Percentiles rank a stretch among this genome's conserved stretches.
Evolutionary conservation across 768 basidiomycete genomes (phyloP).

Genomic region (Mycena latifolia): DNA sequence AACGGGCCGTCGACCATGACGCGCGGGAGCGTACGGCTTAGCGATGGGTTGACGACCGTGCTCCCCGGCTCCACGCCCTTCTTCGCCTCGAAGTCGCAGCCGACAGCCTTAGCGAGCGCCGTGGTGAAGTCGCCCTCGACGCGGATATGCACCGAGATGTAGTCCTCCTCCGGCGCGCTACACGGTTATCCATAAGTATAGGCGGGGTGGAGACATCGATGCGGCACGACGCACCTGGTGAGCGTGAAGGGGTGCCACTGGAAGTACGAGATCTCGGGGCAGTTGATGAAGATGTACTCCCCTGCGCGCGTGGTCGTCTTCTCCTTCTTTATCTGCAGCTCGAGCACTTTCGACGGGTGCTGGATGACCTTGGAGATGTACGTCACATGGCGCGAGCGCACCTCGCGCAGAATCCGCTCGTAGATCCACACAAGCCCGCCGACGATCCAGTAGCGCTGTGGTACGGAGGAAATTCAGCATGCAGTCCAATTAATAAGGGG

Average conservation of each 20-base stretch:
- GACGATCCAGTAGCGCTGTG: slow-evolving; percentile 89
- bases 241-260: slow-evolving; percentile 98
- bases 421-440: slow-evolving; percentile 88
- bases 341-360: slow-evolving; percentile 94
- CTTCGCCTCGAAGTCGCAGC: slow-evolving; percentile 80
- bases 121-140: slow-evolving; percentile 90
- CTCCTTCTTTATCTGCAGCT: slow-evolving; percentile 64
- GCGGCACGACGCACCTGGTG: slow-evolving; percentile 80
- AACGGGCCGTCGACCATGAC: slow-evolving; percentile 98
- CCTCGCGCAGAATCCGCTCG: slow-evolving; percentile 93
- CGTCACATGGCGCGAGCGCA: slow-evolving; percentile 91
- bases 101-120: slow-evolving; percentile 83
- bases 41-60: slow-evolving; percentile 65
- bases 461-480: background rate
- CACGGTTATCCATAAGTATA: slow-evolving; percentile 11
- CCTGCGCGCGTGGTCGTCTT: slow-evolving; percentile 72
- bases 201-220: too few species aligned
- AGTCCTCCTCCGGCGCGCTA: slow-evolving; percentile 95
- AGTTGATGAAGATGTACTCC: slow-evolving; percentile 93
- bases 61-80: slow-evolving; percentile 71
- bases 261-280: slow-evolving; percentile 94
- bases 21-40: slow-evolving; percentile 85
- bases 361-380: slow-evolving; percentile 96
- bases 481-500: slow-evolving; percentile 7
- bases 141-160: slow-evolving; percentile 94